These are phyloP conservation scores for Sophora flavescens DNA, from an alignment of 306 rosid species.

Conservation along the genomic window DNA sequence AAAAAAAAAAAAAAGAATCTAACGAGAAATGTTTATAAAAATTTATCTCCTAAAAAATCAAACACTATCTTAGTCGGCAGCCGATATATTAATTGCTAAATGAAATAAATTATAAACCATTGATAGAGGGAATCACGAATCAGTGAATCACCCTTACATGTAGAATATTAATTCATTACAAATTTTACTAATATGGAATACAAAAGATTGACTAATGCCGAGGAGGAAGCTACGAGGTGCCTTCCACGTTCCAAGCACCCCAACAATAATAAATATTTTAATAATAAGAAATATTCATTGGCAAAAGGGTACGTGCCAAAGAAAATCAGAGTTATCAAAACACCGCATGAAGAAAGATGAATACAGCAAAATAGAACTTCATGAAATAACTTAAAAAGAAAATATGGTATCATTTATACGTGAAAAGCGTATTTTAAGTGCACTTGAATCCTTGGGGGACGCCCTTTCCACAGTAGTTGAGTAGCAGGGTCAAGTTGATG, in stretches of 20 bases:
- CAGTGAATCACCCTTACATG: background rate
- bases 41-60: too few species aligned
- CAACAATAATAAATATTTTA: background rate
- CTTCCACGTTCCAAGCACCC: slow-evolving; percentile 44
- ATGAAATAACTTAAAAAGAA: background rate
- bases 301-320: slow-evolving; percentile 6
- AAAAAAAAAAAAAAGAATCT: too few species aligned
- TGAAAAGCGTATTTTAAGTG: slow-evolving; percentile 45
- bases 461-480: slow-evolving; percentile 71
- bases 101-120: too few species aligned
- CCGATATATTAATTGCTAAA: too few species aligned
- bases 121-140: too few species aligned
- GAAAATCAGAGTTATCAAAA: background rate
- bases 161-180: slow-evolving; percentile 24
- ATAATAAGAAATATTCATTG: slow-evolving; percentile 20
- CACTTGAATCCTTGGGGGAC: slow-evolving; percentile 67
- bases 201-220: background rate
- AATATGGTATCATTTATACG: background rate
- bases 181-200: background rate
- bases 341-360: background rate
- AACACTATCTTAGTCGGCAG: too few species aligned
- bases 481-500: slow-evolving; percentile 66
- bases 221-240: slow-evolving; percentile 33
- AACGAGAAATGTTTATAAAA: too few species aligned
- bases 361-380: slow-evolving; percentile 18